These are phyloP conservation scores for Fusarium algeriense DNA, from an alignment of 2,329 filamentous ascomycete genomes.

Conservation along the genomic window DNA sequence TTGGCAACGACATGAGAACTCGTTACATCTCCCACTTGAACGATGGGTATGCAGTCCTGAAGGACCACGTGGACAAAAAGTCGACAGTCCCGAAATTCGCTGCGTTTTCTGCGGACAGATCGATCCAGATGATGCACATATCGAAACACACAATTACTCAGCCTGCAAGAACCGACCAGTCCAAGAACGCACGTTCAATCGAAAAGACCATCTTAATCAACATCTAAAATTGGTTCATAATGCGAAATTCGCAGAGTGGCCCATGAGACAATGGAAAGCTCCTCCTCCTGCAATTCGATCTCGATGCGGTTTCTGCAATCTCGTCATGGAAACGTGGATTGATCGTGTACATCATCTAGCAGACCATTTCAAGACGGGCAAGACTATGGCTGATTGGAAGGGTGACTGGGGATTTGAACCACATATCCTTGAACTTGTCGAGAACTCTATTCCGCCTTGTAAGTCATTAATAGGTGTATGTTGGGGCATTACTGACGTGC, in stretches of 20 bases:
- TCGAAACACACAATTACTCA: slow-evolving; percentile 53
- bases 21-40: slow-evolving; percentile 59
- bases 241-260: slow-evolving; percentile 52
- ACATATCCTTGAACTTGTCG: slow-evolving; percentile 53
- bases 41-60: slow-evolving; percentile 59
- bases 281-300: slow-evolving; percentile 53
- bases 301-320: slow-evolving; percentile 56
- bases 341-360: slow-evolving; percentile 54
- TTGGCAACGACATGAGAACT: slow-evolving; percentile 63
- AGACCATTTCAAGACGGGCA: slow-evolving; percentile 57
- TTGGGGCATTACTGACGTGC: no score
- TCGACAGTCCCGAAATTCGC: slow-evolving; percentile 42
- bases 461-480: no score
- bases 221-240: slow-evolving; percentile 57
- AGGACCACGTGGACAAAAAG: slow-evolving; percentile 53
- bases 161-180: slow-evolving; percentile 63
- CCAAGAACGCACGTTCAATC: slow-evolving; percentile 59
- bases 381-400: slow-evolving; percentile 58
- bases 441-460: slow-evolving; percentile 59
- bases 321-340: slow-evolving; percentile 53
- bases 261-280: slow-evolving; percentile 53
- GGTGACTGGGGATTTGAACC: slow-evolving; percentile 59
- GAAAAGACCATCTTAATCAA: slow-evolving; percentile 59
- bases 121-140: slow-evolving; percentile 51
- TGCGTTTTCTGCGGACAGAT: slow-evolving; percentile 56